These are phyloP conservation scores for Euryodendron excelsum DNA, from an alignment of 148 eudicot species.

Conservation along the genomic window DNA sequence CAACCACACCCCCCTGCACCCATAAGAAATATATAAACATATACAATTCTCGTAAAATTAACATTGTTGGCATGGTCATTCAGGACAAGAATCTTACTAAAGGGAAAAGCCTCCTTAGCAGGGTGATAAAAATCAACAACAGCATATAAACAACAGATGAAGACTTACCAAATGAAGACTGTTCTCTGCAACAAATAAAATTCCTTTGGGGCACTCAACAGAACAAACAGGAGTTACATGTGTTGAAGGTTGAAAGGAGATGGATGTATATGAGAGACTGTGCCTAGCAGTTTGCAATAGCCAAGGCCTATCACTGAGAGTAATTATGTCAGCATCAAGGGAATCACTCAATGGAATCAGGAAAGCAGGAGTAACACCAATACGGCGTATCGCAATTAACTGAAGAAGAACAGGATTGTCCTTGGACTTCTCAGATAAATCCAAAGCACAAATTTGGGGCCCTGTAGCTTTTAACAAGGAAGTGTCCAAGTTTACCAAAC, in stretches of 20 bases:
- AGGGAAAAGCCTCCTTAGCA: conserved; percentile 1
- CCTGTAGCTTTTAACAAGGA: conserved; percentile 26
- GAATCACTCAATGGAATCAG: conserved; percentile 76
- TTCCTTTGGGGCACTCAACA: conserved; percentile 81
- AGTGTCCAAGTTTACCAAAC: conserved; percentile 22
- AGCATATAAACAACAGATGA: neutral
- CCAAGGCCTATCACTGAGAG: conserved; percentile 99
- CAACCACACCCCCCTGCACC: neutral
- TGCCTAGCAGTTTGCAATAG: conserved; percentile 91
- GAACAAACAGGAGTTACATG: conserved; percentile 93
- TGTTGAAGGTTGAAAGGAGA: conserved; percentile 89
- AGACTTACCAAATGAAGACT: conserved; percentile 82
- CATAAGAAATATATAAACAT: neutral
- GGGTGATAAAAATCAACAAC: neutral
- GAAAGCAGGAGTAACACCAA: conserved; percentile 91
- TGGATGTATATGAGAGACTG: conserved; percentile 82
- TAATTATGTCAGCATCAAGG: conserved; percentile 76
- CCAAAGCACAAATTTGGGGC: conserved; percentile 24
- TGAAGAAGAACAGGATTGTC: conserved; percentile 69
- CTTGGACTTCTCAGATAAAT: conserved; percentile 40
- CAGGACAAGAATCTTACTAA: neutral
- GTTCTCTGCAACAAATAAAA: conserved; percentile 92
- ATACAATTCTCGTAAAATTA: neutral
- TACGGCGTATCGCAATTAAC: conserved; percentile 79
- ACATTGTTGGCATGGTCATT: neutral